These are phyloP conservation scores for Allodekkera sacchari DNA, from an alignment of 805 yeast genomes.

Conservation along the genomic window DNA sequence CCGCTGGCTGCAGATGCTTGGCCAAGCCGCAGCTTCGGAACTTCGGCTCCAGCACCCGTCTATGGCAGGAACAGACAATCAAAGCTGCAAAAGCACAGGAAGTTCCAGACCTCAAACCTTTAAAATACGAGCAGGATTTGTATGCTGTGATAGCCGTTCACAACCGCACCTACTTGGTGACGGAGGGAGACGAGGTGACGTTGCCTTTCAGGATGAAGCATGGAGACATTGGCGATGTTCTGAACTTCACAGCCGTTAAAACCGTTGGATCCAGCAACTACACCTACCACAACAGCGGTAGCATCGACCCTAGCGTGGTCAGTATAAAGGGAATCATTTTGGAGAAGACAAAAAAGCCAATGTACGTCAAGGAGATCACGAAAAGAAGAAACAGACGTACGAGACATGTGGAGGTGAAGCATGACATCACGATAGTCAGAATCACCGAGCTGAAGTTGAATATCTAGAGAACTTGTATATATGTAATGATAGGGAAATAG, in stretches of 20 bases:
- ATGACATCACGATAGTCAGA: conserved; percentile 68
- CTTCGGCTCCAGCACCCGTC: too few relatives aligned
- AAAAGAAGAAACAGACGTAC: conserved; percentile 75
- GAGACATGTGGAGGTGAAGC: conserved; percentile 58
- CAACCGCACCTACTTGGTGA: conserved; percentile 78
- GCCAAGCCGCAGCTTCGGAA: too few relatives aligned
- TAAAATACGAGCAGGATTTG: conserved; percentile 58
- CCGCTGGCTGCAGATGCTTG: too few relatives aligned
- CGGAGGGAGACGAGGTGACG: conserved; percentile 79
- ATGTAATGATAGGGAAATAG: too few relatives aligned
- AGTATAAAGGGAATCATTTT: conserved; percentile 67
- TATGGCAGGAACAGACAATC: too few relatives aligned
- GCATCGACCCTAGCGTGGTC: conserved; percentile 45
- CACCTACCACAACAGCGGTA: conserved; percentile 47
- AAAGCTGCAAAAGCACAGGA: neutral
- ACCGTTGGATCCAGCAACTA: conserved; percentile 81
- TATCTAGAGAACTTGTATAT: too few relatives aligned
- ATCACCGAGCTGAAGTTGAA: conserved; percentile 62
- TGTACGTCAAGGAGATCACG: conserved; percentile 63
- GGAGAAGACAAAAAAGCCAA: conserved; percentile 80
- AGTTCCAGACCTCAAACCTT: conserved; percentile 43
- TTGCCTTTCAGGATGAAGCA: conserved; percentile 72
- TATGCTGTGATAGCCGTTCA: conserved; percentile 81
- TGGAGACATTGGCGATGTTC: conserved; percentile 77
- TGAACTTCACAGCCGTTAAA: conserved; percentile 65